A percentile compares a stretch with the other conserved stretches of the same genome.
These are phyloP conservation scores for Fraxinus floribunda DNA, from an alignment of 305 asterid genomes.

Conservation along the genomic window DNA sequence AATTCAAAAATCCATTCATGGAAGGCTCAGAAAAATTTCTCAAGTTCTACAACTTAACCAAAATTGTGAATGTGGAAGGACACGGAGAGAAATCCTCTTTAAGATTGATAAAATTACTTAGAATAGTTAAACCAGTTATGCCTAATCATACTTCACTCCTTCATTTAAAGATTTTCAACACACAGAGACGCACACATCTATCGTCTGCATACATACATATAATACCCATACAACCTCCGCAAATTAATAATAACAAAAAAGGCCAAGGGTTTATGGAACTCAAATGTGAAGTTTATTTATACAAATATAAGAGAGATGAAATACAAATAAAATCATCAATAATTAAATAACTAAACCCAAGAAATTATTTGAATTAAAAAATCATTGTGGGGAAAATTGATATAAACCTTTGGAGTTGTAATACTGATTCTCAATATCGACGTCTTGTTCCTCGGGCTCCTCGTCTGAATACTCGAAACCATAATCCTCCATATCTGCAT, in stretches of 20 bases:
- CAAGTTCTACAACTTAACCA: not conserved
- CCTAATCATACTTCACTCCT: not conserved
- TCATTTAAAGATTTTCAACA: not conserved
- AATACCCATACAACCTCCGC: not conserved
- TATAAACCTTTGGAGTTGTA: conserved; percentile 80
- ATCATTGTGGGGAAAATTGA: not conserved
- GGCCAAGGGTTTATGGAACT: not conserved
- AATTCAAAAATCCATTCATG: not conserved
- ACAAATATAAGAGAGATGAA: not conserved
- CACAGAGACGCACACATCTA: not conserved
- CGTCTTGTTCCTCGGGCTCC: conserved; percentile 92
- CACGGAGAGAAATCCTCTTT: not conserved
- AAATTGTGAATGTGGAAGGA: not conserved
- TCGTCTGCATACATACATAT: not conserved
- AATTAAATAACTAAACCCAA: not conserved
- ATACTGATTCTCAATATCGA: conserved; percentile 91
- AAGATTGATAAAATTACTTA: not conserved
- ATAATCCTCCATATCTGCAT: conserved; percentile 96
- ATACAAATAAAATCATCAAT: not conserved
- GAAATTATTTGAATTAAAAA: not conserved
- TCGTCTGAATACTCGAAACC: conserved; percentile 96
- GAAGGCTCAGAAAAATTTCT: not conserved
- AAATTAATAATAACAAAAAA: not conserved
- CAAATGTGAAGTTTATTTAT: not conserved
- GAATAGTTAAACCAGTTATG: not conserved